These are phyloP conservation scores for Saccharomyces jurei DNA, from an alignment of 805 yeast species.

Conservation along the genomic window DNA sequence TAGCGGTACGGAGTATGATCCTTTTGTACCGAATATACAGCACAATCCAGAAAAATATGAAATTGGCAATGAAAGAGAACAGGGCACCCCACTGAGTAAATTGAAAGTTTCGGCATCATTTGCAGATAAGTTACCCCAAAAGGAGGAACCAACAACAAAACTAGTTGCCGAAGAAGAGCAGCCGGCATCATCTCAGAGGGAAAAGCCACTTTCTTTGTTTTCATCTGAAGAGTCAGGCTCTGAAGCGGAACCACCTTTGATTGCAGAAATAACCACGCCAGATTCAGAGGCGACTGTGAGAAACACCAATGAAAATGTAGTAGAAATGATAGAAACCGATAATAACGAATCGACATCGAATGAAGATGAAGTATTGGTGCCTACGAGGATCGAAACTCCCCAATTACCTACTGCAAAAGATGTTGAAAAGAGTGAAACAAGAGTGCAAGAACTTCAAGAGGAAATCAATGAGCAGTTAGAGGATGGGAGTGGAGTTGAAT, in stretches of 20 bases:
- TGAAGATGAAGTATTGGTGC: not conserved
- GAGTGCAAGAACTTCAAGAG: conserved; percentile 5
- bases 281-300: not conserved
- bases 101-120: not conserved
- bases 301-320: not conserved
- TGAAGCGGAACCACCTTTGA: not conserved
- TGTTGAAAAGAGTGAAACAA: conserved; percentile 11
- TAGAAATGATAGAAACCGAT: conserved; percentile 8
- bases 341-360: conserved; percentile 2
- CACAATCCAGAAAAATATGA: not conserved
- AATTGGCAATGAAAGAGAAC: not conserved
- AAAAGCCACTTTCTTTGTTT: not conserved
- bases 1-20: not conserved
- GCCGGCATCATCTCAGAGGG: not conserved
- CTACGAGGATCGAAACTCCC: conserved; percentile 9
- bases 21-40: not conserved
- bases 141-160: conserved; percentile 4
- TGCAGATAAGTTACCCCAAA: conserved; percentile 1
- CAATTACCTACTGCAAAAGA: conserved; percentile 15
- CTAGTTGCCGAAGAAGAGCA: not conserved
- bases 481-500: conserved; percentile 12
- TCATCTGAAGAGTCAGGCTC: not conserved
- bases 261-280: not conserved
- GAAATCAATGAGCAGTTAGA: conserved; percentile 1
- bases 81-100: not conserved